Evolutionary conservation across 805 yeast species (phyloP).

Genomic region (Metschnikowia koreensis): DNA sequence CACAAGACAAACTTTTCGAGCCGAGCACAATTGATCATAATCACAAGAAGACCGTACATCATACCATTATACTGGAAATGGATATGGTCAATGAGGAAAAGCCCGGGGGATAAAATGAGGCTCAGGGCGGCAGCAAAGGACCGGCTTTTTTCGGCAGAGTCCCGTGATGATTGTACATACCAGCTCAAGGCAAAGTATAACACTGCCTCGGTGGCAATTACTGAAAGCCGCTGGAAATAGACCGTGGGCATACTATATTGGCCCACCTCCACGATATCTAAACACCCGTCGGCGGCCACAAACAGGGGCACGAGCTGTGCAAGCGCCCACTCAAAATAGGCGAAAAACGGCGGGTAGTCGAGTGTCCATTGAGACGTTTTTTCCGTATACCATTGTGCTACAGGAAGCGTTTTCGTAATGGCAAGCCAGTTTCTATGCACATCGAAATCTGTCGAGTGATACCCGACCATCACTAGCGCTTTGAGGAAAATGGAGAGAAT

Average conservation of each 20-base stretch:
- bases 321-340: conserved; percentile 85
- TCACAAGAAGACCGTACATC: conserved; percentile 78
- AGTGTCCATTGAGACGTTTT: conserved; percentile 84
- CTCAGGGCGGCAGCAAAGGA: conserved; percentile 79
- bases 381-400: conserved; percentile 81
- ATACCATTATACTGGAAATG: conserved; percentile 97
- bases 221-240: conserved; percentile 78
- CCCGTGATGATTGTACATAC: conserved; percentile 53
- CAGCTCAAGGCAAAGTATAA: conserved; percentile 70
- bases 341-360: conserved; percentile 97
- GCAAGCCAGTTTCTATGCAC: conserved; percentile 98
- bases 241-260: conserved; percentile 75
- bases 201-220: conserved; percentile 70
- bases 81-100: conserved; percentile 87
- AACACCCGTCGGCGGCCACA: conserved; percentile 73
- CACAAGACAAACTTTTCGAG: conserved; percentile 54
- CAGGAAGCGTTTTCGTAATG: conserved; percentile 72
- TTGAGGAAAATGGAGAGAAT: conserved; percentile 34
- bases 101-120: conserved; percentile 82
- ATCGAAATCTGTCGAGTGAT: conserved; percentile 94
- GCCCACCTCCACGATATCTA: conserved; percentile 65
- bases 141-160: conserved; percentile 40
- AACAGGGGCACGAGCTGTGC: conserved; percentile 65
- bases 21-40: conserved; percentile 71
- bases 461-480: conserved; percentile 50